Conservation (phyloP, 257 asterid genomes). For the Mitragyna speciosa region DNA sequence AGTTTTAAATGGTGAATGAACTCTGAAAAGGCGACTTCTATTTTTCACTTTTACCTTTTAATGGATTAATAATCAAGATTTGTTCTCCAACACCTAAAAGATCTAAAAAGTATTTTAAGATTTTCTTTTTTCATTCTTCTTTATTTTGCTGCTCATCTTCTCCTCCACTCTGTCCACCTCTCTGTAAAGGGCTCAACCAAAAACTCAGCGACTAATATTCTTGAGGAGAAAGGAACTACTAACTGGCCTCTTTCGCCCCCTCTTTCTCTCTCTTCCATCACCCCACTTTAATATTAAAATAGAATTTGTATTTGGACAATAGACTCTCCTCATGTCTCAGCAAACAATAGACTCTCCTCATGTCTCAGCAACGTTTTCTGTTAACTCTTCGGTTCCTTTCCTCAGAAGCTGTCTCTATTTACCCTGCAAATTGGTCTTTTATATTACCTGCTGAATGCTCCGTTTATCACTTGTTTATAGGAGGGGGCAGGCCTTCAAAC, state of each 20-base stretch:
- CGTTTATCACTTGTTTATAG: conserved; percentile 28
- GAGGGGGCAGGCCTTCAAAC: conserved; percentile 15
- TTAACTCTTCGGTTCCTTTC: conserved; percentile 24
- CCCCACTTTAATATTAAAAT: neutral
- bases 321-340: neutral
- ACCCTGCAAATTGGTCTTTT: conserved; percentile 55
- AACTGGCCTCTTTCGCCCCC: conserved; percentile 20
- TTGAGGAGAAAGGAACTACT: conserved; percentile 34
- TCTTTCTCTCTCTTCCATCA: conserved; percentile 1
- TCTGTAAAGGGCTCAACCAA: conserved; percentile 52
- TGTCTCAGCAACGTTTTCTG: conserved; percentile 18
- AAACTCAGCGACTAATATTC: conserved; percentile 26
- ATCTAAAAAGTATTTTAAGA: neutral
- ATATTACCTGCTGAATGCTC: conserved; percentile 27
- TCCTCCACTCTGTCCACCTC: conserved; percentile 53
- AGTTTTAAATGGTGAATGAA: conserved; percentile 5
- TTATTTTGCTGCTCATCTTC: conserved; percentile 38
- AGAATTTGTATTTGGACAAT: neutral
- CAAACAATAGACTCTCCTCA: neutral
- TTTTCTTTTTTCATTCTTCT: conserved; percentile 4
- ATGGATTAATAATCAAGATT: conserved; percentile 30
- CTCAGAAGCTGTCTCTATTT: conserved; percentile 50
- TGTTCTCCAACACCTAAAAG: conserved; percentile 26
- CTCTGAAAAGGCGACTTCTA: conserved; percentile 6
- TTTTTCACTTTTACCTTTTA: neutral